phyloP scores from a whole-genome alignment of 2,329 filamentous ascomycete genomes.

The Ceratocystiopsis brevicomis region DNA sequence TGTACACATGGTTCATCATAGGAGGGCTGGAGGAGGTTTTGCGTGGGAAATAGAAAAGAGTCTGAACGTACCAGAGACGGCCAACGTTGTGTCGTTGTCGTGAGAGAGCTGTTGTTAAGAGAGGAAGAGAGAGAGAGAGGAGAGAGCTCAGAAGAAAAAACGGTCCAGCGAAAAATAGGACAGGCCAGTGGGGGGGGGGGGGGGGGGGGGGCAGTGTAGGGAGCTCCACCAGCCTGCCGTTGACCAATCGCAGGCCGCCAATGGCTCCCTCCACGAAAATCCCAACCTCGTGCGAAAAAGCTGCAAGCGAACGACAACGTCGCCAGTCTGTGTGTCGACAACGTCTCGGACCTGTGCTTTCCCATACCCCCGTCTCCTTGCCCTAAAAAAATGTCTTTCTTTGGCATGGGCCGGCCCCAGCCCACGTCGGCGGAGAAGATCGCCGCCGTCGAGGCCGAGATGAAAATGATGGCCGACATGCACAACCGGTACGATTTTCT shows the following conservation, averaged over 20 bases:
- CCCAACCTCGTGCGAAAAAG: background rate
- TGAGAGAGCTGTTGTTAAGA: background rate
- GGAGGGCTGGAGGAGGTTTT: background rate
- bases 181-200: too few species aligned
- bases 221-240: too few species aligned
- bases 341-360: background rate
- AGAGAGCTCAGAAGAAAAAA: too few species aligned
- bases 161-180: too few species aligned
- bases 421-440: conserved; percentile 95
- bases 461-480: conserved; percentile 90
- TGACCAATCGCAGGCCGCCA: conserved; percentile 1
- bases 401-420: conserved; percentile 43
- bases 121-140: background rate
- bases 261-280: background rate
- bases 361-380: background rate
- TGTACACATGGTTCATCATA: conserved; percentile 32
- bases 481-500: conserved; percentile 60
- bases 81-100: too few species aligned
- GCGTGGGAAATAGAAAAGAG: background rate
- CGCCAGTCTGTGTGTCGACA: background rate
- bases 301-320: conserved; percentile 1
- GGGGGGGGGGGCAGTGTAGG: too few species aligned
- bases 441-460: conserved; percentile 84
- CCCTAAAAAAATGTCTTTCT: conserved; percentile 13
- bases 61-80: background rate